phyloP scores from a whole-genome alignment of 495 filamentous ascomycete genomes.

The Hypomontagnella submonticulosa region DNA sequence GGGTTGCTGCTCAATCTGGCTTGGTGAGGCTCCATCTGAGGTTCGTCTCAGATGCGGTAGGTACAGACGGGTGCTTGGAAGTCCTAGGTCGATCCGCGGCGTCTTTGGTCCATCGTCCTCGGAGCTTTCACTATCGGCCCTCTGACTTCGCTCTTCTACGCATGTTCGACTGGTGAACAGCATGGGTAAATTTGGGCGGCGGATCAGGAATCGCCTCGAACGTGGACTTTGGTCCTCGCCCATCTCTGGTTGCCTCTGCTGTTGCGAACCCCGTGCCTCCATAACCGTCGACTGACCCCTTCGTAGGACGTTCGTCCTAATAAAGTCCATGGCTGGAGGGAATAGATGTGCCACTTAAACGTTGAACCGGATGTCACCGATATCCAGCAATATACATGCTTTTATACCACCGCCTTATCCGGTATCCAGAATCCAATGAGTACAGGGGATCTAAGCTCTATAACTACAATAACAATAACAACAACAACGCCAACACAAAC shows the following conservation, averaged over 20 bases:
- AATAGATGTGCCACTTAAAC: constrained; percentile 24
- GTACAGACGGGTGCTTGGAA: constrained; percentile 51
- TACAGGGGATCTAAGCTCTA: neutral
- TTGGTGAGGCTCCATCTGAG: constrained; percentile 48
- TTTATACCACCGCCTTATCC: constrained; percentile 7
- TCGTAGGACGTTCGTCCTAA: constrained; percentile 31
- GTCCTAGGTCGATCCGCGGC: constrained; percentile 50
- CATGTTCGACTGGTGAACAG: constrained; percentile 49
- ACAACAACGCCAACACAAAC: constrained; percentile 2
- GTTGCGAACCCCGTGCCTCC: constrained; percentile 31
- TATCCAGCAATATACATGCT: constrained; percentile 32
- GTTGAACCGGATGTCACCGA: constrained; percentile 33
- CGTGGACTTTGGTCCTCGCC: constrained; percentile 24
- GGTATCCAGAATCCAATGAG: constrained; percentile 11
- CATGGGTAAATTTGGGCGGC: constrained; percentile 47
- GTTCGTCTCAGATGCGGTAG: constrained; percentile 54
- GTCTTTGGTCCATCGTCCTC: constrained; percentile 56
- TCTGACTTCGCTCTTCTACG: constrained; percentile 41
- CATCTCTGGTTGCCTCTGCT: constrained; percentile 47
- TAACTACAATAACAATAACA: neutral
- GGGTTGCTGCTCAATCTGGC: constrained; percentile 22
- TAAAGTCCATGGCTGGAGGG: constrained; percentile 38
- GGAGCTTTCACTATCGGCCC: constrained; percentile 42
- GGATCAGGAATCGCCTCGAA: constrained; percentile 31
- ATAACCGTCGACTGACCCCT: constrained; percentile 26